A percentile compares a stretch with the other conserved stretches of the same genome.
Evolutionary conservation across 768 basidiomycete genomes (phyloP).

Genomic region (Crucibulum laeve): DNA sequence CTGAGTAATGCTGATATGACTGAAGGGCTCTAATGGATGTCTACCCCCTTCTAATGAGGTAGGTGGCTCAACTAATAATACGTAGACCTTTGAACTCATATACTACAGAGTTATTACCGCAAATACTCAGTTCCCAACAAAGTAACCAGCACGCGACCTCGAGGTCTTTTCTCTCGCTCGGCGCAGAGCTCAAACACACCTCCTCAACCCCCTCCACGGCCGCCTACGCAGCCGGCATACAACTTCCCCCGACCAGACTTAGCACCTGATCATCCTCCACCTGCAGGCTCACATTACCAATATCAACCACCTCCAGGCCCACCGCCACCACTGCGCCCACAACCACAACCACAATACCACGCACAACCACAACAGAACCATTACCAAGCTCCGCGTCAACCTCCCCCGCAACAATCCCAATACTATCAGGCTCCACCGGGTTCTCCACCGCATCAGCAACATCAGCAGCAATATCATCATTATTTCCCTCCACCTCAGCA

Average conservation of each 20-base stretch:
- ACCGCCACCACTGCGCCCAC: conserved; percentile 17
- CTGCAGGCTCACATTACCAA: conserved; percentile 15
- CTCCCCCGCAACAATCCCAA: not conserved
- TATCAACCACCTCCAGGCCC: conserved; percentile 8
- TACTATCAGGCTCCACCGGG: not conserved
- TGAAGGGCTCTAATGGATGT: conserved; percentile 58
- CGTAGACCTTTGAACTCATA: conserved; percentile 1
- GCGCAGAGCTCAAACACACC: conserved; percentile 20
- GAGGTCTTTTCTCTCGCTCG: conserved; percentile 46
- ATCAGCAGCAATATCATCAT: conserved; percentile 14
- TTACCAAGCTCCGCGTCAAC: not conserved
- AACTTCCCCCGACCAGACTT: conserved; percentile 65
- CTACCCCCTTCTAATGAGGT: conserved; percentile 59
- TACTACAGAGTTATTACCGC: conserved; percentile 51
- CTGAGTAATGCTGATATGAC: not conserved
- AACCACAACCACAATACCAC: conserved; percentile 14
- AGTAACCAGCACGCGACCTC: conserved; percentile 24
- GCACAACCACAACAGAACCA: conserved; percentile 2
- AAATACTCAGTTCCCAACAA: conserved; percentile 56
- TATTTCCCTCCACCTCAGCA: conserved; percentile 11
- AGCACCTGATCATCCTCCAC: conserved; percentile 37
- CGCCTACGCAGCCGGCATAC: conserved; percentile 20
- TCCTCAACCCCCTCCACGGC: conserved; percentile 29
- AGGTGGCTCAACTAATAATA: conserved; percentile 5
- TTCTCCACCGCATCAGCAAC: conserved; percentile 4